Evolutionary conservation across 306 rosid species (phyloP).

Genomic region (Begonia fuchsioides): DNA sequence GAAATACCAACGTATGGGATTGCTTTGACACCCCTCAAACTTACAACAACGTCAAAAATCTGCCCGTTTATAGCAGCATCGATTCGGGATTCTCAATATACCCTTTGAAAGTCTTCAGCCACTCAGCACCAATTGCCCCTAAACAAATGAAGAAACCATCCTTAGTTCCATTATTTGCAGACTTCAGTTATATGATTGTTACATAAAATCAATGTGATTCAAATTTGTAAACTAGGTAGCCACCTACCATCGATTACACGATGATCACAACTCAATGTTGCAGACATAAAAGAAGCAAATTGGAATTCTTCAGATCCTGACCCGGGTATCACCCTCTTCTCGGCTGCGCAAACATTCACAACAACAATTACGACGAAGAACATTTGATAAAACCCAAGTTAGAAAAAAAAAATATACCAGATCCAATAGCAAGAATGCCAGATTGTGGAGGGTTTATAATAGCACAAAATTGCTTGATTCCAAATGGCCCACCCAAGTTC

Average conservation of each 20-base stretch:
- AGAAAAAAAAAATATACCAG: slow-evolving; percentile 34
- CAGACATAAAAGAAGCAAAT: slow-evolving; percentile 79
- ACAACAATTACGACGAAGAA: background rate
- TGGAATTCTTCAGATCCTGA: slow-evolving; percentile 50
- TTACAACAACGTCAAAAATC: too few relatives aligned
- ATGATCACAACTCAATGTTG: slow-evolving; percentile 88
- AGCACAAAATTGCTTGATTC: slow-evolving; percentile 94
- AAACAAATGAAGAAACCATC: slow-evolving; percentile 4
- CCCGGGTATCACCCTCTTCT: slow-evolving; percentile 84
- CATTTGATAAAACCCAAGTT: background rate
- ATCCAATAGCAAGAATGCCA: slow-evolving; percentile 98
- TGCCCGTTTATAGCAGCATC: slow-evolving; percentile 83
- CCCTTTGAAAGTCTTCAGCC: slow-evolving; percentile 93
- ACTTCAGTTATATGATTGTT: too few relatives aligned
- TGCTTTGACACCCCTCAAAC: slow-evolving; percentile 15
- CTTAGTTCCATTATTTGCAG: too few relatives aligned
- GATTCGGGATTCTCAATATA: slow-evolving; percentile 89
- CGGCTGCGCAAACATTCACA: slow-evolving; percentile 42
- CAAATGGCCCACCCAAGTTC: slow-evolving; percentile 96
- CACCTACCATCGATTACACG: slow-evolving; percentile 89
- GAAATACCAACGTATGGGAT: slow-evolving; percentile 15
- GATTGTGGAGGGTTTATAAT: slow-evolving; percentile 93
- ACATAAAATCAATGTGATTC: too few relatives aligned
- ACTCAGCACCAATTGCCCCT: slow-evolving; percentile 95
- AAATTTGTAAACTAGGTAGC: too few relatives aligned